Percentiles rank a stretch among this genome's conserved stretches.
These are phyloP conservation scores for Dactylorhiza incarnata DNA, from an alignment of 106 monocot species.

Conservation along the genomic window DNA sequence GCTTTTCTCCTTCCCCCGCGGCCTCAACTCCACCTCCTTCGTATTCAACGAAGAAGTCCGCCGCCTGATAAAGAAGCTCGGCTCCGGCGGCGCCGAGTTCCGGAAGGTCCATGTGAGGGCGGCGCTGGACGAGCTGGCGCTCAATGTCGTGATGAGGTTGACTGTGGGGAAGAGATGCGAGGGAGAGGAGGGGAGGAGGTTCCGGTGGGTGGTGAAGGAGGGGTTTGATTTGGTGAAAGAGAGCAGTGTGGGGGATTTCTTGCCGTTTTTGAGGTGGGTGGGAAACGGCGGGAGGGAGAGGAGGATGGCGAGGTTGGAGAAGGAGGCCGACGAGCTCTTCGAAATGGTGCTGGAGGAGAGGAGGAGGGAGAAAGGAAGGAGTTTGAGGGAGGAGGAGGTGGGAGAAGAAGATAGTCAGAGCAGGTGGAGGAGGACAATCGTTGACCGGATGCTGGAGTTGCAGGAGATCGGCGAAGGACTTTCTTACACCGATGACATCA, in stretches of 20 bases:
- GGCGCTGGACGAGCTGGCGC: conserved; percentile 13
- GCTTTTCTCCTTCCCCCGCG: conserved; percentile 30
- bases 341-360: conserved; percentile 28
- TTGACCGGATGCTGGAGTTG: conserved; percentile 24
- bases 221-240: conserved; percentile 2
- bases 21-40: conserved; percentile 8
- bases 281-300: conserved; percentile 6
- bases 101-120: conserved; percentile 17
- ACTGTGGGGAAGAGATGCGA: conserved; percentile 26
- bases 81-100: neutral
- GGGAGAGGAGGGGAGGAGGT: conserved; percentile 17
- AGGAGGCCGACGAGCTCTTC: conserved; percentile 12
- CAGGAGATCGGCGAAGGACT: conserved; percentile 18
- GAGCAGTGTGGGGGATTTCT: conserved; percentile 20
- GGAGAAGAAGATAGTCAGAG: neutral
- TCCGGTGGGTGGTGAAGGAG: conserved; percentile 12
- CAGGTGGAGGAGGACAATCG: conserved; percentile 9
- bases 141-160: conserved; percentile 29
- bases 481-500: conserved; percentile 33
- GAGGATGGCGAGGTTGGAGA: conserved; percentile 15
- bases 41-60: conserved; percentile 19
- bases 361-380: neutral
- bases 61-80: conserved; percentile 10
- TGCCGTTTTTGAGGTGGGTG: conserved; percentile 20
- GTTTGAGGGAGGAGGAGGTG: neutral